phyloP scores from a whole-genome alignment of 208 protist genomes.

The Wallacemonas rigidus region DNA sequence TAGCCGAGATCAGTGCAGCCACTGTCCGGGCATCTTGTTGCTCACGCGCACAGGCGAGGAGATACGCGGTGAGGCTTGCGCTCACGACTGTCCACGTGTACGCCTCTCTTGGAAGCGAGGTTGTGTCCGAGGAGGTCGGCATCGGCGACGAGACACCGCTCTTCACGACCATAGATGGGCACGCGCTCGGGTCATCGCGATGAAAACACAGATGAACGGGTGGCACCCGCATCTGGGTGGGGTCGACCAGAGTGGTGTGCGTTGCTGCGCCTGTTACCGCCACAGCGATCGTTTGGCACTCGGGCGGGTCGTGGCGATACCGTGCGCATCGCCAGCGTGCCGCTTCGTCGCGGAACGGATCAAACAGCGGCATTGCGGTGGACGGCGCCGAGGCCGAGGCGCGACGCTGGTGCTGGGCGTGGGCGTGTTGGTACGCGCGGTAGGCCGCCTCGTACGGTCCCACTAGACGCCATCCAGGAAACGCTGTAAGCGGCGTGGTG shows the following conservation, averaged over 20 bases:
- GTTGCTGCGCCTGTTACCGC: background rate
- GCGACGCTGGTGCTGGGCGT: background rate
- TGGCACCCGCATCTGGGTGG: background rate
- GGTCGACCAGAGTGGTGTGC: background rate
- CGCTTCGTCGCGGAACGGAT: constrained; percentile 18
- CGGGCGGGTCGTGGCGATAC: constrained; percentile 47
- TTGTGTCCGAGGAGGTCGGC: background rate
- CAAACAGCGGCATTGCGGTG: background rate
- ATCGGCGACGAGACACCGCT: background rate
- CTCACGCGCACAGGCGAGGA: background rate
- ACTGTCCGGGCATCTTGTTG: background rate
- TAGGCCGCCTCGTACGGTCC: constrained; percentile 39
- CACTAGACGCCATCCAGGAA: constrained; percentile 36
- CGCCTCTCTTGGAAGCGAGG: background rate
- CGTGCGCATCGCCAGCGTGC: constrained; percentile 32
- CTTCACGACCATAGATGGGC: constrained; percentile 23
- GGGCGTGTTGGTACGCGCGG: constrained; percentile 15
- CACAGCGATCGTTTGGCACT: constrained; percentile 41
- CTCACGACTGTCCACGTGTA: constrained; percentile 6
- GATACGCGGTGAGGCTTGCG: constrained; percentile 4
- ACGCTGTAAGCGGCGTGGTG: constrained; percentile 25
- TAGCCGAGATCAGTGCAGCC: background rate
- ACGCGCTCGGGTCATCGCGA: constrained; percentile 30
- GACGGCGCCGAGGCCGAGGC: background rate
- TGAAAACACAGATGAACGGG: constrained; percentile 34